Percentiles rank a stretch among this genome's conserved stretches.
Conservation (phyloP, 768 basidiomycete genomes). For the Gloeopeniophorella convolvens region DNA sequence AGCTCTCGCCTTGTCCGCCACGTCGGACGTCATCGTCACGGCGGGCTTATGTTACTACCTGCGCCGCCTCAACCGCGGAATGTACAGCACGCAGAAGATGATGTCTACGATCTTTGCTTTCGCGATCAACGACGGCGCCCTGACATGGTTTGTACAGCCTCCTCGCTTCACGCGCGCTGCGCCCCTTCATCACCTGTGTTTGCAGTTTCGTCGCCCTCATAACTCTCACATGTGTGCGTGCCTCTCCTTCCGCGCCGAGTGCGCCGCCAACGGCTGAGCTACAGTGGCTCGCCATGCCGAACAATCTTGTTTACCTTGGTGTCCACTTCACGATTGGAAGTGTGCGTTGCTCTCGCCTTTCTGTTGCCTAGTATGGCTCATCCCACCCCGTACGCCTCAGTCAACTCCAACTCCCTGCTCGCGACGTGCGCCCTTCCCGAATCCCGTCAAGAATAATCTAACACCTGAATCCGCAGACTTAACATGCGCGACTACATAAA, state of each 20-base stretch:
- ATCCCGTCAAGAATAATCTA: background rate
- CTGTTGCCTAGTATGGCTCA: too few species aligned
- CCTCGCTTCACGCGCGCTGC: too few species aligned
- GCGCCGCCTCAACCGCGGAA: constrained; percentile 9
- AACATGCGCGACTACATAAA: constrained; percentile 18
- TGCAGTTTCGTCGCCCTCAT: constrained; percentile 6
- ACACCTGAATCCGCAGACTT: background rate
- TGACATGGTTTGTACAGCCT: constrained; percentile 18
- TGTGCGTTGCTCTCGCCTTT: constrained; percentile 6
- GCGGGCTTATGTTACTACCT: constrained; percentile 12
- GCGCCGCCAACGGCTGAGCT: too few species aligned
- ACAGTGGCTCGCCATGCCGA: constrained; percentile 11
- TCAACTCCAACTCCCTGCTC: constrained; percentile 15
- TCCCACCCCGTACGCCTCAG: too few species aligned
- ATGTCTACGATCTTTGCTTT: constrained; percentile 8
- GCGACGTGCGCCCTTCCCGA: constrained; percentile 5
- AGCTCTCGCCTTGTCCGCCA: constrained; percentile 6
- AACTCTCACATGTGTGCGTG: constrained; percentile 4
- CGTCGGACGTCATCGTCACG: constrained; percentile 12
- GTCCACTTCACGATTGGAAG: constrained; percentile 16
- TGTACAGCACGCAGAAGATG: constrained; percentile 8
- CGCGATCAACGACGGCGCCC: constrained; percentile 7
- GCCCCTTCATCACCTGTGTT: background rate
- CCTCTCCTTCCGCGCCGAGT: background rate
- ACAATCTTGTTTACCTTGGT: constrained; percentile 6